A percentile compares a stretch with the other conserved stretches of the same genome.
Evolutionary conservation across 805 yeast species (phyloP).

Genomic region (Lachancea nothofagi): DNA sequence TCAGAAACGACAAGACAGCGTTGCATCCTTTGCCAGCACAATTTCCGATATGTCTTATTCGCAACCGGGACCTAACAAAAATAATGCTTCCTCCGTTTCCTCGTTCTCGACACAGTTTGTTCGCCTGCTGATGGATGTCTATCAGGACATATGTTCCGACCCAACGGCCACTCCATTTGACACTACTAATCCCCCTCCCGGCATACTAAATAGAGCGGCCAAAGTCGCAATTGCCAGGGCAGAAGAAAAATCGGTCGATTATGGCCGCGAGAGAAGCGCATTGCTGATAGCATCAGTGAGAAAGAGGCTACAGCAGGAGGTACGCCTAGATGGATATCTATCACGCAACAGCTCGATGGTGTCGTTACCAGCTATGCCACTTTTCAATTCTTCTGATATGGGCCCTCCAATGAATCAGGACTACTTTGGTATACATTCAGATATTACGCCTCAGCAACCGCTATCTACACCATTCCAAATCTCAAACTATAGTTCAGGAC

Average conservation of each 20-base stretch:
- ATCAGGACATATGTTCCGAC: conserved; percentile 44
- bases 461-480: conserved; percentile 6
- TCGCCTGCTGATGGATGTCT: conserved; percentile 40
- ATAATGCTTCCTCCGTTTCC: conserved; percentile 3
- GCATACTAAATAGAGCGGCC: conserved; percentile 55
- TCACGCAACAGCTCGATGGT: conserved; percentile 27
- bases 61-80: neutral
- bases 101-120: conserved; percentile 38
- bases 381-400: conserved; percentile 5
- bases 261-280: conserved; percentile 37
- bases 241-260: conserved; percentile 29
- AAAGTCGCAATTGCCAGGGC: conserved; percentile 45
- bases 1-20: conserved; percentile 23
- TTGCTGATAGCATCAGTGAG: conserved; percentile 37
- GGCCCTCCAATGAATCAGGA: conserved; percentile 3
- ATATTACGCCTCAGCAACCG: conserved; percentile 2
- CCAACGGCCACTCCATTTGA: conserved; percentile 69
- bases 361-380: conserved; percentile 22
- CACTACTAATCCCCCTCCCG: conserved; percentile 59
- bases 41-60: conserved; percentile 21
- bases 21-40: conserved; percentile 28
- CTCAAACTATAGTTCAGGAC: neutral
- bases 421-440: conserved; percentile 6
- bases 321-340: conserved; percentile 25
- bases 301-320: conserved; percentile 33